phyloP scores from a whole-genome alignment of 2,329 filamentous ascomycete genomes.

The Colletotrichum sansevieriae region DNA sequence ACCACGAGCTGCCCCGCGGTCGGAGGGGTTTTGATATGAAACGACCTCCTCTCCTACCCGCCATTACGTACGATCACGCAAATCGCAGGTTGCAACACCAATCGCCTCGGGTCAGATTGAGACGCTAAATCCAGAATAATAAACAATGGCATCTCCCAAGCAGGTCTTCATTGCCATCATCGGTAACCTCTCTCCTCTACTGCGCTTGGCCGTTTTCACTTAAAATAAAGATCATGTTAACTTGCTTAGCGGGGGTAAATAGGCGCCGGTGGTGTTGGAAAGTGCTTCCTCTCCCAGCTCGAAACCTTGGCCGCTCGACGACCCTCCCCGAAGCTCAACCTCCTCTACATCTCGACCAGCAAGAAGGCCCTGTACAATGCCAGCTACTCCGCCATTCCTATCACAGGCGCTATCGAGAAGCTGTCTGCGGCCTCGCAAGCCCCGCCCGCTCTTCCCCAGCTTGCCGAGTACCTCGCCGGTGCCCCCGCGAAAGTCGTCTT shows the following conservation, averaged over 20 bases:
- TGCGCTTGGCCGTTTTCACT: not conserved
- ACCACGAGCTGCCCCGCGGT: slow-evolving; percentile 31
- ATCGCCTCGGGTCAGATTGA: not conserved
- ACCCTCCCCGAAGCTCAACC: slow-evolving; percentile 76
- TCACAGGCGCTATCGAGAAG: slow-evolving; percentile 71
- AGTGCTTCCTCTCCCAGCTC: slow-evolving; percentile 89
- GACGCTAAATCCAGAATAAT: not conserved
- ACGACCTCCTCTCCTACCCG: not conserved
- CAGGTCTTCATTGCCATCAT: slow-evolving; percentile 68
- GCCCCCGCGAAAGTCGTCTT: slow-evolving; percentile 85
- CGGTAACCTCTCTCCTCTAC: slow-evolving; percentile 50
- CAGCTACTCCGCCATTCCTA: slow-evolving; percentile 77
- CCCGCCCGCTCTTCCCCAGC: slow-evolving; percentile 75
- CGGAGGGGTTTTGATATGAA: slow-evolving; percentile 28
- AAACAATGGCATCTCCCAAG: slow-evolving; percentile 58
- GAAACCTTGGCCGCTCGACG: slow-evolving; percentile 74
- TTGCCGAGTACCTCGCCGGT: slow-evolving; percentile 81
- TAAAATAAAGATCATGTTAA: slow-evolving; percentile 19
- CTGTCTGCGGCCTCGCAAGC: slow-evolving; percentile 74
- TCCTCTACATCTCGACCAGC: slow-evolving; percentile 89
- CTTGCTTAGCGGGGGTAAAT: slow-evolving; percentile 37
- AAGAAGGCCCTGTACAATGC: slow-evolving; percentile 83
- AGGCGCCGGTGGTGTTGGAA: slow-evolving; percentile 95
- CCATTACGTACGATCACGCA: slow-evolving; percentile 4
- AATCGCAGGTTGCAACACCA: not conserved